Conservation (phyloP, 2,329 filamentous ascomycete species). For the Alternaria panax region DNA sequence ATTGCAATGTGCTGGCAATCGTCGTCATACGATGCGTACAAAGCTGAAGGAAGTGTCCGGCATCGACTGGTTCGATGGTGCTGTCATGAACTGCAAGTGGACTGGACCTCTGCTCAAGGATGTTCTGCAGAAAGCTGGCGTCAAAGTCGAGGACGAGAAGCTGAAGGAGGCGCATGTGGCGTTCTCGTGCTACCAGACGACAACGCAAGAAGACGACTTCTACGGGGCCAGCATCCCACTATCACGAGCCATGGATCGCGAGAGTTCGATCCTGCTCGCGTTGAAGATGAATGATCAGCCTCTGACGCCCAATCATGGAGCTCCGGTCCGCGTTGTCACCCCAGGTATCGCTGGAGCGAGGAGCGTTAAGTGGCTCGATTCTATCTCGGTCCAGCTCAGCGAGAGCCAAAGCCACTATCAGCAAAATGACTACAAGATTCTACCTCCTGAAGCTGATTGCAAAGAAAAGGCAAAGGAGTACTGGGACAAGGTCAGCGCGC, state of each 20-base stretch:
- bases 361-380: conserved; percentile 65
- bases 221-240: conserved; percentile 64
- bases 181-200: conserved; percentile 62
- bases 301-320: conserved; percentile 59
- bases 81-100: conserved; percentile 68
- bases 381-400: conserved; percentile 58
- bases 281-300: conserved; percentile 59
- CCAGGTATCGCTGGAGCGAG: conserved; percentile 63
- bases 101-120: conserved; percentile 60
- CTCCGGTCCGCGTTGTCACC: conserved; percentile 60
- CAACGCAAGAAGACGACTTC: conserved; percentile 65
- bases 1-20: conserved; percentile 67
- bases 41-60: conserved; percentile 65
- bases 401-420: conserved; percentile 66
- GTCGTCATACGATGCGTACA: conserved; percentile 68
- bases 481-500: conserved; percentile 59
- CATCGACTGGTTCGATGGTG: conserved; percentile 67
- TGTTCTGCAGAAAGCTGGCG: conserved; percentile 57
- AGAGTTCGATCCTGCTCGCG: conserved; percentile 32
- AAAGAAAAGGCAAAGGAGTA: conserved; percentile 60
- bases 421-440: conserved; percentile 66
- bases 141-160: conserved; percentile 45
- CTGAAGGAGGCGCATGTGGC: conserved; percentile 58
- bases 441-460: conserved; percentile 61
- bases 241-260: conserved; percentile 29